Conservation (phyloP, 23 red algal genomes). For the Gracilariopsis chorda region DNA sequence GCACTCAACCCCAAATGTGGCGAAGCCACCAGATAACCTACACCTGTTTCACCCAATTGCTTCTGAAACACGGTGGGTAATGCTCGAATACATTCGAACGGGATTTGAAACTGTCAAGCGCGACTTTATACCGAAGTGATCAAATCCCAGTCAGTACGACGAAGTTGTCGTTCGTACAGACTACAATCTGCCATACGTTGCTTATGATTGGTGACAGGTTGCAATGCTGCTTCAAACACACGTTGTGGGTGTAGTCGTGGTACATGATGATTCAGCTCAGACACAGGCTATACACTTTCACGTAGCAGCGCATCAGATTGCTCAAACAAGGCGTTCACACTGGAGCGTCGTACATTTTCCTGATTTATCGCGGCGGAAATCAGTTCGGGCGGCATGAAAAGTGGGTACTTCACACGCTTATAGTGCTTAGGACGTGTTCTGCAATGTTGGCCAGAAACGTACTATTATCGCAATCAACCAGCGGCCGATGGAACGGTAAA, state of each 20-base stretch:
- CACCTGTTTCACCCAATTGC: background rate
- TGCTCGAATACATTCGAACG: constrained; percentile 52
- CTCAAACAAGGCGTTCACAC: background rate
- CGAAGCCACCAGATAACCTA: constrained; percentile 17
- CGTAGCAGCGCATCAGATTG: constrained; percentile 18
- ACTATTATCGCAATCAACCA: background rate
- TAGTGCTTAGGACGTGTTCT: background rate
- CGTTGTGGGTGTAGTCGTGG: background rate
- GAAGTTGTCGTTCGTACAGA: constrained; percentile 58
- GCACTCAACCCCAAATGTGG: constrained; percentile 60
- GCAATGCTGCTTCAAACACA: background rate
- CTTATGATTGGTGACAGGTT: background rate
- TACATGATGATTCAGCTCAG: background rate
- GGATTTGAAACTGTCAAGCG: background rate
- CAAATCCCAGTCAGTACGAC: constrained; percentile 37
- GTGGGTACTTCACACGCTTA: background rate
- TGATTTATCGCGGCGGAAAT: background rate
- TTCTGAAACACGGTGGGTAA: constrained; percentile 52
- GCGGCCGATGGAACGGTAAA: background rate
- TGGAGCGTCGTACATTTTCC: background rate
- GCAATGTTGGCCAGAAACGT: background rate
- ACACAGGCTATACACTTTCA: background rate
- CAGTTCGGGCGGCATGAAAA: background rate
- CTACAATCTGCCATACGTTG: background rate
- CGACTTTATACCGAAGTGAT: background rate